Evolutionary conservation across 2,329 filamentous ascomycete genomes (phyloP), one percentile per base, ranked within the genome.

Genomic region (Aspergillus clavatus): DNA sequence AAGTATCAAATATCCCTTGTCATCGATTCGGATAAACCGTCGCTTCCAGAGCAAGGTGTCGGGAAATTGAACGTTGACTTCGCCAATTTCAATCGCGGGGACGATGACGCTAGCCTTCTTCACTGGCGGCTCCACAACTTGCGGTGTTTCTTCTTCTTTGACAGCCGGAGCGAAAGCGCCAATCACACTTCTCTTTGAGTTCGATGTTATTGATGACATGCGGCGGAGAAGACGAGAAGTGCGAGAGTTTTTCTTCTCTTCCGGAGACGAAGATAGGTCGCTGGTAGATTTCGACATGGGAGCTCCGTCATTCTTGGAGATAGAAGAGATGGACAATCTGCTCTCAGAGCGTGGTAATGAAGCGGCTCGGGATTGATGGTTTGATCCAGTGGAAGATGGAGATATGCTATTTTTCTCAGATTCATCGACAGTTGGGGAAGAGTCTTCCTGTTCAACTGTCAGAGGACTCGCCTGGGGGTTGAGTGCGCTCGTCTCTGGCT

Each of bases 1-100:
- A 50, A 98, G 78, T 46, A 95, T 83, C 29, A 98, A 73, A 67
- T 86, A 89, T 14, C 91, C 93, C 48, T 86, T 78, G 7, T 83
- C 81, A 65, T 97, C 90, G 45, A 98, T 81, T 53, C 85, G 85
- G 69, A 96, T 83, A 59, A 85, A 89, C 48, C 93, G 83, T 43
- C 91, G 86, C 73, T 97, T 98, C 93, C 93, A 98, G 10, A 98
- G 77, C 38, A 98, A 76, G 43, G 89, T 95, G 63, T 97, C 91
- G 0, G 93, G 93, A 64, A 98, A 96, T 65, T 98, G 93, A 8
- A 97, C 87, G 59, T 98, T 97, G 52, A 98, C 84, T 60, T 96
- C 88, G 39, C 90, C 89, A 66, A 95, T 79, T 50, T 85, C 83
- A 3, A 87, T 76, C 21, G 84, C 76, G 42, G 82, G 72, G 27